Base-by-base conservation (phyloP, 225 moss, liverwort and hornwort genomes). In the Bryum argenteum region DNA sequence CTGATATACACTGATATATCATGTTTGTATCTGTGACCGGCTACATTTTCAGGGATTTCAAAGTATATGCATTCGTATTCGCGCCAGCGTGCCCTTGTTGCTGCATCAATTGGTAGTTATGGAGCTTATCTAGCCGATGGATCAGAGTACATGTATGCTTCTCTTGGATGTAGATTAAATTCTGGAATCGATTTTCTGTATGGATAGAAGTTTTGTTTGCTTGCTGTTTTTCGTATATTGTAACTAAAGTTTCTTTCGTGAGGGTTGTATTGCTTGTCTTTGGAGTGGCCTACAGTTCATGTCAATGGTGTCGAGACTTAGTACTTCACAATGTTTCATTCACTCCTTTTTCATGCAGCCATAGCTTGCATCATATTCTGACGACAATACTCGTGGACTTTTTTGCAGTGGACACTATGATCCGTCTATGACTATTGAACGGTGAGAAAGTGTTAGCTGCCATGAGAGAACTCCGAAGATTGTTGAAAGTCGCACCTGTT, bases 91-190 rank as follows among this genome's bases (percentile, higher is more conserved):
- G 92, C 98, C 52, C 80, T 98, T 82, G 94, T 98, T 12, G 98
- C 78, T 72, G 94, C 98, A 56, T 98, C 98, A 12, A 66, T 98
- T 56, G 98, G 98, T 76, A 94, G 94, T 83, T 98, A 98, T 62
- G 98, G 94, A 75, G 98, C 98, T 15, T 98, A 88, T 81, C 80
- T 98, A 65, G 98, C 98, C 66, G 98, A 98, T 71, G 98, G 98
- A 51, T 98, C 98, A 23, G 98, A 98, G 80, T 91, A 91, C 78
- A 93, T 92, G 95, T 95, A 58, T 14, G 75, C 24, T 42, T 9
- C 38, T 65, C 6, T 66, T 58, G 58, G 40, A 59, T 43, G 19
- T 45, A 58, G 40, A 37, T 22, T 16, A 44, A 66, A 17, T 15
- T 64, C 23, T 42, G 17, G 21, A 61, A 40, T 68, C 43, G 53